Evolutionary conservation across 2,329 filamentous ascomycete genomes (phyloP), one percentile per base, ranked within the genome.

Genomic region (Claviceps sp.): DNA sequence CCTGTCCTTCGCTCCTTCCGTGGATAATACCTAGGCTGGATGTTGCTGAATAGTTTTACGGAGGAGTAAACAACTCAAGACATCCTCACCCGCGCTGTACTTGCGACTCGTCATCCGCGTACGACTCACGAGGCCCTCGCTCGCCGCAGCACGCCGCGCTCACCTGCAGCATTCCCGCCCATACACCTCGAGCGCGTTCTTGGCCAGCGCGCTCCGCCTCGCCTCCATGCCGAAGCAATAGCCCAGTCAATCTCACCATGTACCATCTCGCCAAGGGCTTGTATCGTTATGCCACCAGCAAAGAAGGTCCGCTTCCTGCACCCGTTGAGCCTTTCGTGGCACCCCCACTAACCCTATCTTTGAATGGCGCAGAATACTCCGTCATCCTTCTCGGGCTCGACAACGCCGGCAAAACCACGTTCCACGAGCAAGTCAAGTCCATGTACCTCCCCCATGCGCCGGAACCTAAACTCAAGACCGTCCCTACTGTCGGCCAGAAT

Each of bases 351-450:
- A 52, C 48, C 38, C 46, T 48, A 2, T 42, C 50, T 22, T 43
- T 5, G 37, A 8, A 24, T 20, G 18, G 50, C 50, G 38, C 63
- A 93, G 91, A 97, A 74, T 97, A 96, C 76, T 96, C 91, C 22
- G 88, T 96, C 63, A 88, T 97, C 64, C 85, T 97, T 59, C 86
- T 97, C 62, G 93, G 93, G 57, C 86, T 97, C 64, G 93, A 97
- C 75, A 97, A 97, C 67, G 93, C 93, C 55, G 93, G 93, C 69
- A 97, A 97, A 76, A 97, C 93, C 42, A 97, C 93, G 26, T 90
- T 97, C 65, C 89, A 96, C 70, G 88, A 94, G 66, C 90, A 96
- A 69, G 88, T 97, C 69, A 96, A 95, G 72, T 81, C 88, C 51
- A 78, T 94, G 64, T 95, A 88, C 76, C 76, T 82, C 57, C 76